Conservation (phyloP, 169 alveolate genomes). For the Pseudocohnilembus persalinus region DNA sequence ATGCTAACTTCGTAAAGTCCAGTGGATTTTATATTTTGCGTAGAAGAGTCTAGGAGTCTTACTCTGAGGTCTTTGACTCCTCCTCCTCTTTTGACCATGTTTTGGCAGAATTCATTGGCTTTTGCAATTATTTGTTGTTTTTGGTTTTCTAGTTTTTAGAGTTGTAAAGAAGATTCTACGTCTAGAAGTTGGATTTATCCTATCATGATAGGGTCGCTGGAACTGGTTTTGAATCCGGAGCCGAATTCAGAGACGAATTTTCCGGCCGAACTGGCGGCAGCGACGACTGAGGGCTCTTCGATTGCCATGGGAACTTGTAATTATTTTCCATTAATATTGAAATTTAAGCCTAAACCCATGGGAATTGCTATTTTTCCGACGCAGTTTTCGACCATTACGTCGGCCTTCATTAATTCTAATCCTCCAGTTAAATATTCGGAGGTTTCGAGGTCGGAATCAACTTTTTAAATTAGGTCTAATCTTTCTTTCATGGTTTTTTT, state of each 20-base stretch:
- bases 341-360: constrained; percentile 82
- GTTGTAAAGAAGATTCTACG: constrained; percentile 43
- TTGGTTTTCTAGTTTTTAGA: constrained; percentile 50
- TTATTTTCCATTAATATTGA: constrained; percentile 73
- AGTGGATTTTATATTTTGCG: constrained; percentile 8
- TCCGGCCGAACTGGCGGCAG: constrained; percentile 87
- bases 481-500: constrained; percentile 70
- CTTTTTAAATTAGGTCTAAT: constrained; percentile 60
- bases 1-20: constrained; percentile 1
- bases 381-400: constrained; percentile 85
- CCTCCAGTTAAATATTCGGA: constrained; percentile 73
- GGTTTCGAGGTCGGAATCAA: constrained; percentile 63
- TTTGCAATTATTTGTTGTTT: constrained; percentile 65
- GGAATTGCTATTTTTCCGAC: constrained; percentile 81
- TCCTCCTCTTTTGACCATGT: constrained; percentile 87
- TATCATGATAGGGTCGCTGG: constrained; percentile 78
- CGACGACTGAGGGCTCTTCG: constrained; percentile 90
- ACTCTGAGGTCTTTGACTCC: constrained; percentile 80
- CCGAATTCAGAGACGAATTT: constrained; percentile 77
- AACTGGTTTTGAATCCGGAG: constrained; percentile 66
- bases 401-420: constrained; percentile 69
- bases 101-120: constrained; percentile 75
- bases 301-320: constrained; percentile 85
- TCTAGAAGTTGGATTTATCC: constrained; percentile 65
- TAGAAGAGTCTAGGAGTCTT: constrained; percentile 26